Evolutionary conservation across 2,329 filamentous ascomycete species (phyloP).

Genomic region (Zasmidium cellare): DNA sequence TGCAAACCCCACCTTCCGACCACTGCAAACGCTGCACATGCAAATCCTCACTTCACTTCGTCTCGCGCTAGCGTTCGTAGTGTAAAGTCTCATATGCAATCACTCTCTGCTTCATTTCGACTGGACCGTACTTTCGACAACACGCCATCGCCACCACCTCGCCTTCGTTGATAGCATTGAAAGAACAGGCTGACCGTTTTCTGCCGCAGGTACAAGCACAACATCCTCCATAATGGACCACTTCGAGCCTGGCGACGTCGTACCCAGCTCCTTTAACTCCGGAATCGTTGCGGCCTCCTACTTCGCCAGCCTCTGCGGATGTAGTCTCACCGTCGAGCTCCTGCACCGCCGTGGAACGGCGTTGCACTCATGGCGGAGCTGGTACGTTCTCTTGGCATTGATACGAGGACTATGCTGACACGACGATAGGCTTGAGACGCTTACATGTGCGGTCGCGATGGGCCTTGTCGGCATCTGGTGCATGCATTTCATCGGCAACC

Average conservation of each 20-base stretch:
- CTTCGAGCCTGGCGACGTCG: conserved; percentile 15
- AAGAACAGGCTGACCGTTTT: not conserved
- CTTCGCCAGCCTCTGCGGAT: conserved; percentile 71
- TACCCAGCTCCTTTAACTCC: conserved; percentile 45
- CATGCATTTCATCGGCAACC: conserved; percentile 81
- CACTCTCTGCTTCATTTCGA: too few relatives aligned
- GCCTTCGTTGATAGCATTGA: too few relatives aligned
- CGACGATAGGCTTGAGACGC: conserved; percentile 41
- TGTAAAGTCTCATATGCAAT: too few relatives aligned
- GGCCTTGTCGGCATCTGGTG: conserved; percentile 53
- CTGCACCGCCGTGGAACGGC: conserved; percentile 60
- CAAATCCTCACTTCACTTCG: too few relatives aligned
- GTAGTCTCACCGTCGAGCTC: conserved; percentile 76
- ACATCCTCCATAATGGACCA: not conserved
- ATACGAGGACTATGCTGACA: conserved; percentile 1
- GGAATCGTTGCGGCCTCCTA: conserved; percentile 70
- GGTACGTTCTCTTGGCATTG: conserved; percentile 21
- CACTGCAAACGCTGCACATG: too few relatives aligned
- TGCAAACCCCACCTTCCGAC: too few relatives aligned
- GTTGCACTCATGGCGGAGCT: conserved; percentile 32
- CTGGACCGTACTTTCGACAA: not conserved
- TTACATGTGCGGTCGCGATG: conserved; percentile 44
- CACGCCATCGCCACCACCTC: not conserved
- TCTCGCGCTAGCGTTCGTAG: too few relatives aligned
- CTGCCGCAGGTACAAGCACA: not conserved